Evolutionary conservation across 2,329 filamentous ascomycete species (phyloP), one percentile per base, ranked within the genome.

Genomic region (Cytospora piceae): DNA sequence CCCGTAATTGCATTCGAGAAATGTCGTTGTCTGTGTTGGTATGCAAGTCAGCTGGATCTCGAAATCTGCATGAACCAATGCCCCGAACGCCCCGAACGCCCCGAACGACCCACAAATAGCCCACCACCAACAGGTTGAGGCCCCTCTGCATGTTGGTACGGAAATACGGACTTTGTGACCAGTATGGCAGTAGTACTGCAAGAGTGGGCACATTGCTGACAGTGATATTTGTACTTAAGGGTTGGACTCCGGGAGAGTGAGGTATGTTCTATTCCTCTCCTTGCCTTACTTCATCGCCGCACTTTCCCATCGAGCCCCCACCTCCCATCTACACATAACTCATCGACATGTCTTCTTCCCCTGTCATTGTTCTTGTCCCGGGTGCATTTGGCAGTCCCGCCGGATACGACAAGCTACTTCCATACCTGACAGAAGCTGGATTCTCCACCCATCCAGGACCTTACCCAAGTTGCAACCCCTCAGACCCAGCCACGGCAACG

Each of bases 391-490:
- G 61, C 2, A 46, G 55, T n/a, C 61, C 61, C 0, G 61, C 49
- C 3, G 42, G 55, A 3, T 64, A 22, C 34, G 24, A 46, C 27
- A 57, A 57, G 14, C 61, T 64, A 2, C 5, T 69, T 2, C 68
- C 70, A 15, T 61, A 69, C 58, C 66, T 73, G 3, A 22, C 58
- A 15, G 60, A 65, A 24, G 69, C 66, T 6, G 69, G 67, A 15
- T 59, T 71, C 14, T 20, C 60, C 1, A 71, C 70, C 1, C 62
- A 69, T 46, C 68, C 69, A 20, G 71, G 71, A 14, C 27, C 68
- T 14, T 72, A 74, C 8, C 69, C 70, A 8, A 73, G 71, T 61
- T 71, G 63, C 14, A 66, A 73, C 29, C 69, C 67, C 2, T 0
- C 42, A 2, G 68, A 73, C 29, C 72, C 70, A 12, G 32, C 54